phyloP scores from a whole-genome alignment of 75 land plant genomes.

The Cunninghamia lanceolata region DNA sequence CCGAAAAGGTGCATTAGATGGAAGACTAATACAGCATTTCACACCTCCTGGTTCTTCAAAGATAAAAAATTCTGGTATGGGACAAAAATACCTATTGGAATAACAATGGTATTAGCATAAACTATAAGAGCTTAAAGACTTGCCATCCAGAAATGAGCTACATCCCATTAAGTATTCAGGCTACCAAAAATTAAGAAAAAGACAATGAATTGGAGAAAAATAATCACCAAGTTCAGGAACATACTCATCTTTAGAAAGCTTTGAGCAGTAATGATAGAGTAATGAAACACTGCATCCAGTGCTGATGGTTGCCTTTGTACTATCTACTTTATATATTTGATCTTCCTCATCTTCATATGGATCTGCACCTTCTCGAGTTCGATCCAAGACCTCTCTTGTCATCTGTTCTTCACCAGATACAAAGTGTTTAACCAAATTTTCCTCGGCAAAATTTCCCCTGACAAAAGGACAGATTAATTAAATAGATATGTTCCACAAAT shows the following conservation, averaged over 20 bases:
- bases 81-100: conserved; percentile 55
- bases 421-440: conserved; percentile 44
- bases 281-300: conserved; percentile 68
- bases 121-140: neutral
- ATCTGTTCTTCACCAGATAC: conserved; percentile 51
- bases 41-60: conserved; percentile 50
- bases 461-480: conserved; percentile 8
- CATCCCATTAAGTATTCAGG: neutral
- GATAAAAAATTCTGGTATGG: conserved; percentile 57
- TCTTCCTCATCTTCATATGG: conserved; percentile 34
- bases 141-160: neutral
- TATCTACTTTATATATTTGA: conserved; percentile 56
- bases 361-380: conserved; percentile 37
- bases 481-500: neutral
- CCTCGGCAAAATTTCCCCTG: conserved; percentile 71
- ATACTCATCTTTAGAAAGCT: conserved; percentile 75
- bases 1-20: conserved; percentile 72
- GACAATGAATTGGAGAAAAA: neutral
- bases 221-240: conserved; percentile 4
- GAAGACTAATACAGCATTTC: conserved; percentile 59
- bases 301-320: conserved; percentile 79
- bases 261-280: conserved; percentile 87
- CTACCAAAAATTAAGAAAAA: neutral
- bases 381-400: conserved; percentile 46
- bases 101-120: neutral